A percentile compares a stretch with the other conserved stretches of the same genome.
phyloP scores from a whole-genome alignment of 805 yeast species.

The Sugiyamaella americana region DNA sequence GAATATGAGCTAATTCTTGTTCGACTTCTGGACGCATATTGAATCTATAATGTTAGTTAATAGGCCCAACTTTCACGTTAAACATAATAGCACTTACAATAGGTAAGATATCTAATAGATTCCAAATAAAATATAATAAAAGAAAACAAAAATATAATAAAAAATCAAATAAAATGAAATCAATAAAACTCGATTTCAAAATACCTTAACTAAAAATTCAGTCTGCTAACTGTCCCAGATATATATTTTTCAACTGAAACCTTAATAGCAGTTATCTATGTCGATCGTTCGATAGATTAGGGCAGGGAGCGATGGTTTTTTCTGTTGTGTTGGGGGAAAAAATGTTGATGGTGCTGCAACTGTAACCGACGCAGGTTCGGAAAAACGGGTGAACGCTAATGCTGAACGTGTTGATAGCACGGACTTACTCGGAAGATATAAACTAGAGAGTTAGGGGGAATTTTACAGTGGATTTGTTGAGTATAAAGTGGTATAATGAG shows the following conservation, averaged over 20 bases:
- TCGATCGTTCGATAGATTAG: background rate
- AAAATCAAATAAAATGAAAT: background rate
- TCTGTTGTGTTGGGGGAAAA: background rate
- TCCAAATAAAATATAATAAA: background rate
- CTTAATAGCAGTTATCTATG: background rate
- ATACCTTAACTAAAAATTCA: too few species aligned
- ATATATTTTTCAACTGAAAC: background rate
- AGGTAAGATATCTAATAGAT: background rate
- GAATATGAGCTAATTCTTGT: constrained; percentile 93
- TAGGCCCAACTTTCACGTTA: too few species aligned
- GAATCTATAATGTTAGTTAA: background rate
- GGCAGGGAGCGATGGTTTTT: background rate
- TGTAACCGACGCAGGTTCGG: background rate
- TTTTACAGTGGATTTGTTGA: background rate
- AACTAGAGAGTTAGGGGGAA: background rate
- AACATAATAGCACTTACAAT: too few species aligned
- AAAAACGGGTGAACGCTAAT: background rate
- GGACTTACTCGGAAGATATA: background rate
- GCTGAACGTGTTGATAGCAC: background rate
- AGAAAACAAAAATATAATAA: background rate
- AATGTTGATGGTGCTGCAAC: background rate
- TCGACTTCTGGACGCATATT: constrained; percentile 87
- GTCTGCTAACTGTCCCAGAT: background rate
- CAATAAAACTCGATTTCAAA: too few species aligned
- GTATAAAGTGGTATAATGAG: background rate